A percentile compares a stretch with the other conserved stretches of the same genome.
Conservation (phyloP, 805 yeast species). For the Dipodascus albidus region DNA sequence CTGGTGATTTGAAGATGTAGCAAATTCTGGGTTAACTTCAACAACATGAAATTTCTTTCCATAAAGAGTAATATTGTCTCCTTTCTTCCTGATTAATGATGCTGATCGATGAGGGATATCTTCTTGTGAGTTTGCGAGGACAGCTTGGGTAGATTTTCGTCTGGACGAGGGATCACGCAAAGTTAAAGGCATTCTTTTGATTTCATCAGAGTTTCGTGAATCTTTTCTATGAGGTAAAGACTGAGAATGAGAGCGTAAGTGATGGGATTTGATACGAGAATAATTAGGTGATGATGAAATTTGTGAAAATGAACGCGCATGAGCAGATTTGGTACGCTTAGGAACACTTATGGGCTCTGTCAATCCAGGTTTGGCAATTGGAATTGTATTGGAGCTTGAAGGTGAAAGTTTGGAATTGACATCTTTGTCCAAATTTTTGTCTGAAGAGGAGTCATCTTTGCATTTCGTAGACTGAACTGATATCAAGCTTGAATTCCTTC, state of each 20-base stretch:
- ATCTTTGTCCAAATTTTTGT: not conserved
- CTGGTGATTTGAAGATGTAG: conserved; percentile 1
- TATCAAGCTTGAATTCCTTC: not conserved
- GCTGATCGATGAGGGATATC: not conserved
- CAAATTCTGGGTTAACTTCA: conserved; percentile 23
- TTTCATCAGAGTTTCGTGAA: not conserved
- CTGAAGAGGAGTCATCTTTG: not conserved
- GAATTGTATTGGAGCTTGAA: not conserved
- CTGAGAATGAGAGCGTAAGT: not conserved
- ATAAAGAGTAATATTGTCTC: conserved; percentile 1
- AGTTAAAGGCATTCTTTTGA: not conserved
- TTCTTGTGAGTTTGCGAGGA: conserved; percentile 11
- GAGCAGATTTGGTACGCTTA: not conserved
- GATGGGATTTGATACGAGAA: not conserved
- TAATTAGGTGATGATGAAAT: not conserved
- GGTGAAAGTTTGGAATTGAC: not conserved
- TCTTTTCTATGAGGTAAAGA: not conserved
- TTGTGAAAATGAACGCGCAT: not conserved
- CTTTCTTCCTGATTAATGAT: not conserved
- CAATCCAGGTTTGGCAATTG: not conserved
- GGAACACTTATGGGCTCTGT: not conserved
- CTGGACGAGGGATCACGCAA: not conserved
- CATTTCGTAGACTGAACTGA: not conserved
- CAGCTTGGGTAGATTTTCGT: not conserved
- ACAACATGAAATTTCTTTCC: conserved; percentile 24